phyloP scores from a whole-genome alignment of 2,329 filamentous ascomycete genomes.

The Sporothrix globosa region DNA sequence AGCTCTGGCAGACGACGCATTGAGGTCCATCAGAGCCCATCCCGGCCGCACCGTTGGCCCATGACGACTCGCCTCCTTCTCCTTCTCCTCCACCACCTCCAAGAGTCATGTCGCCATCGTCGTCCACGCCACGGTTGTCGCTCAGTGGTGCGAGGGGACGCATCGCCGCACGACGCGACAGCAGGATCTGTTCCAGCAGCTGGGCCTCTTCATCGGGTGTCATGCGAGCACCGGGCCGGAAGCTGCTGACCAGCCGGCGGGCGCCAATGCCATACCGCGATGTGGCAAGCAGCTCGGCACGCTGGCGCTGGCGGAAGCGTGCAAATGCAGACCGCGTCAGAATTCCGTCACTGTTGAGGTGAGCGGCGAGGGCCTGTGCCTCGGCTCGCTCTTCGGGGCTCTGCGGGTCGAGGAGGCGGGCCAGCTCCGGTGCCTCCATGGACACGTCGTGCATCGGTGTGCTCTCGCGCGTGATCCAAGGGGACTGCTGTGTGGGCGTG shows the following conservation, averaged over 20 bases:
- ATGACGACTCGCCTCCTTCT: conserved; percentile 46
- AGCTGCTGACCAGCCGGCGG: conserved; percentile 39
- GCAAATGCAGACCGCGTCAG: conserved; percentile 82
- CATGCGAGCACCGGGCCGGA: conserved; percentile 49
- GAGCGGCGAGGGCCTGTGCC: conserved; percentile 77
- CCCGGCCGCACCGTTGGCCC: conserved; percentile 72
- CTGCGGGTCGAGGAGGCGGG: conserved; percentile 78
- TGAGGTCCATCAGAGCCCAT: conserved; percentile 73
- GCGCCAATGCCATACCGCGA: conserved; percentile 36
- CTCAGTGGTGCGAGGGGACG: conserved; percentile 22
- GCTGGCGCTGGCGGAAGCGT: conserved; percentile 67
- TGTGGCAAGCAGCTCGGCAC: conserved; percentile 65
- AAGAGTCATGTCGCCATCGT: neutral
- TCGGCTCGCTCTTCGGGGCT: conserved; percentile 78
- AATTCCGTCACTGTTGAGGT: conserved; percentile 70
- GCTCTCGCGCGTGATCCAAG: conserved; percentile 49
- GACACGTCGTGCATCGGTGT: conserved; percentile 65
- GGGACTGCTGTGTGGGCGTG: conserved; percentile 59
- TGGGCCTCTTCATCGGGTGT: conserved; percentile 63
- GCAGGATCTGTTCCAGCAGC: conserved; percentile 62
- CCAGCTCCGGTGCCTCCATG: conserved; percentile 70
- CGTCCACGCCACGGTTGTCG: neutral
- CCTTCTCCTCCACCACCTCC: conserved; percentile 23
- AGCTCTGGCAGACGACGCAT: conserved; percentile 90
- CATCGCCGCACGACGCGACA: conserved; percentile 51